These are phyloP conservation scores for Malassezia yamatoensis DNA, from an alignment of 1,284 basidiomycete genomes.

Conservation along the genomic window DNA sequence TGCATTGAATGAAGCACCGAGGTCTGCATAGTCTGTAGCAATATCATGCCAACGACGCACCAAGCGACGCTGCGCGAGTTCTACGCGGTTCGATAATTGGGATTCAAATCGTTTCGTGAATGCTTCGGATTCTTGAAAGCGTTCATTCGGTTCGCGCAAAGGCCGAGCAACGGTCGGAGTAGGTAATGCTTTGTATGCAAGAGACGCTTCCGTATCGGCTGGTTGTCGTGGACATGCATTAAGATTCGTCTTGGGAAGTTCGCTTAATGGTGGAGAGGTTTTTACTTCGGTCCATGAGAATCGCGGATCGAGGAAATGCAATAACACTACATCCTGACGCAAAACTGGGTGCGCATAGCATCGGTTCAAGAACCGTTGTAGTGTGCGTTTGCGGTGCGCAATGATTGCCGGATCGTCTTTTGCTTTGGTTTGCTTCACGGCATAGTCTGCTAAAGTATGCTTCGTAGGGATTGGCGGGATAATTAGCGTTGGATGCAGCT, in stretches of 20 bases:
- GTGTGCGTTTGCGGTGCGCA: conserved; percentile 78
- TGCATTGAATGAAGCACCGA: conserved; percentile 88
- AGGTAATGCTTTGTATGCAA: conserved; percentile 73
- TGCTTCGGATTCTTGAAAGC: conserved; percentile 87
- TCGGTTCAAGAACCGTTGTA: conserved; percentile 87
- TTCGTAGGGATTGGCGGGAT: conserved; percentile 97
- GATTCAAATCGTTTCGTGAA: conserved; percentile 93
- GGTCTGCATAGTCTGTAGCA: conserved; percentile 80
- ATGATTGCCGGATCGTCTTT: conserved; percentile 93
- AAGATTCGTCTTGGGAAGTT: conserved; percentile 85
- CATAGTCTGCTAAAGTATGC: conserved; percentile 89
- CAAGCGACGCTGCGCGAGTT: conserved; percentile 82
- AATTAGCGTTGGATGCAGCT: conserved; percentile 88
- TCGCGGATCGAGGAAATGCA: conserved; percentile 86
- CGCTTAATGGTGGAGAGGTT: conserved; percentile 63
- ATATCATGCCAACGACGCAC: conserved; percentile 89
- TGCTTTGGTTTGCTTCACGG: conserved; percentile 89
- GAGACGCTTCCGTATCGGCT: conserved; percentile 63
- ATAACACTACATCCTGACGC: conserved; percentile 85
- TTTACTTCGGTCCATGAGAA: conserved; percentile 64
- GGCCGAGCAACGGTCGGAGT: conserved; percentile 58
- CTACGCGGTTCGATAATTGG: conserved; percentile 81
- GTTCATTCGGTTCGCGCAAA: conserved; percentile 45
- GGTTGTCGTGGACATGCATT: conserved; percentile 91
- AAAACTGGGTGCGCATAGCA: conserved; percentile 80